Percentiles rank a stretch among this genome's conserved stretches.
These are phyloP conservation scores for Citrus hindsii DNA, from an alignment of 345 rosid genomes.

Conservation along the genomic window DNA sequence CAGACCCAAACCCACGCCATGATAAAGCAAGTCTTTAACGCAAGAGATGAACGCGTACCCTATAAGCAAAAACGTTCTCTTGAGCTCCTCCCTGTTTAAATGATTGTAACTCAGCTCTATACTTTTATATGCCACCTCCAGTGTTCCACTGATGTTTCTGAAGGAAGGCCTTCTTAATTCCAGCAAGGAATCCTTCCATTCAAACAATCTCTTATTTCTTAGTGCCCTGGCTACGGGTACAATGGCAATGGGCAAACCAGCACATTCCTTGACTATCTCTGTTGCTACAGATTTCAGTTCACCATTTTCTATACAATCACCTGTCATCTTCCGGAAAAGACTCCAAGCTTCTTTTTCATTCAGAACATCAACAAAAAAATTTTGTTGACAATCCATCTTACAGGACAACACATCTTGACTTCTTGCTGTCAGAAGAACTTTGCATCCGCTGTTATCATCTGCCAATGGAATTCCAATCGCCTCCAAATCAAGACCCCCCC, in stretches of 20 bases:
- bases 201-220: not conserved
- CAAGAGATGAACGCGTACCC: not conserved
- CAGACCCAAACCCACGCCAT: constrained; percentile 21
- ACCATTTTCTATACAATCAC: not conserved
- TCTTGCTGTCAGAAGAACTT: not conserved
- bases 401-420: not conserved
- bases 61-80: constrained; percentile 16
- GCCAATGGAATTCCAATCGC: not conserved
- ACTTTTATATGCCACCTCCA: not conserved
- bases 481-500: not conserved
- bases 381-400: not conserved
- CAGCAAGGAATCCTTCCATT: constrained; percentile 22
- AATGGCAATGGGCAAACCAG: constrained; percentile 28
- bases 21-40: not conserved
- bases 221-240: constrained; percentile 10
- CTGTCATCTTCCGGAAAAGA: not conserved
- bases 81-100: constrained; percentile 15
- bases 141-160: not conserved
- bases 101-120: constrained; percentile 22
- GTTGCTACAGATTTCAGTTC: not conserved
- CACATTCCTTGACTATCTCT: constrained; percentile 18
- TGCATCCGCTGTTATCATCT: not conserved
- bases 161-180: not conserved
- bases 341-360: not conserved
- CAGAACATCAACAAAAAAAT: not conserved